These are phyloP conservation scores for Trichopus zeylanicus DNA, from an alignment of 116 monocot species.

Conservation along the genomic window DNA sequence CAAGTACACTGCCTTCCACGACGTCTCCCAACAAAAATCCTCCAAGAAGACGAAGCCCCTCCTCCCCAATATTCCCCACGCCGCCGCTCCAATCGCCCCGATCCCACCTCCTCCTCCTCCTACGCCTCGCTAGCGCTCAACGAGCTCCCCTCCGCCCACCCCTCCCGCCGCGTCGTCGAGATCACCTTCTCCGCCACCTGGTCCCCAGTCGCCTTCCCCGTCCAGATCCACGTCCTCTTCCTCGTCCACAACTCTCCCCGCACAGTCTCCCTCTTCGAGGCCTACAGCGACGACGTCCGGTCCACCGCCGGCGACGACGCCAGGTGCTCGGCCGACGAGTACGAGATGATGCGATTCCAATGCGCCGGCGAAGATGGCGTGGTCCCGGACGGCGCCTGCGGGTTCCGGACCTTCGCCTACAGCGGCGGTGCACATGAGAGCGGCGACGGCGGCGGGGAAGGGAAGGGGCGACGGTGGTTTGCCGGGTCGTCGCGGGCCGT, in stretches of 20 bases:
- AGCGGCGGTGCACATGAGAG: conserved; percentile 41
- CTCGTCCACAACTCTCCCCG: conserved; percentile 10
- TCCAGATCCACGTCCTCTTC: conserved; percentile 5
- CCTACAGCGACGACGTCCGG: conserved; percentile 11
- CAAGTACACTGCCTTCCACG: too few species aligned
- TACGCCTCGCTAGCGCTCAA: too few species aligned
- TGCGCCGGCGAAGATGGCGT: neutral
- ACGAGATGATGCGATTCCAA: conserved; percentile 49
- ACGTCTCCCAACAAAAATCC: too few species aligned
- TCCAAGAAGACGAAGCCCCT: too few species aligned
- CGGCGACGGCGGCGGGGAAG: conserved; percentile 9
- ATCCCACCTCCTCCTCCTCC: too few species aligned
- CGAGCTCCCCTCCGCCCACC: too few species aligned
- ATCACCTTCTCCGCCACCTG: neutral
- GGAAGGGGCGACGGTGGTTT: conserved; percentile 27
- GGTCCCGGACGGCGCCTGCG: conserved; percentile 4
- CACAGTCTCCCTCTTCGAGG: conserved; percentile 14
- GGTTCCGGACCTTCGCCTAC: conserved; percentile 31
- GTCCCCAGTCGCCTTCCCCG: neutral
- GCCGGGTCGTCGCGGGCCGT: conserved; percentile 33
- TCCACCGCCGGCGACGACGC: conserved; percentile 10
- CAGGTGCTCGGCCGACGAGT: conserved; percentile 38
- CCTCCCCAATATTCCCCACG: too few species aligned
- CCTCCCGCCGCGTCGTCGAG: too few species aligned
- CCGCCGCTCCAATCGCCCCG: too few species aligned